phyloP scores from a whole-genome alignment of 2,329 filamentous ascomycete species.

The Claviceps digitariae region DNA sequence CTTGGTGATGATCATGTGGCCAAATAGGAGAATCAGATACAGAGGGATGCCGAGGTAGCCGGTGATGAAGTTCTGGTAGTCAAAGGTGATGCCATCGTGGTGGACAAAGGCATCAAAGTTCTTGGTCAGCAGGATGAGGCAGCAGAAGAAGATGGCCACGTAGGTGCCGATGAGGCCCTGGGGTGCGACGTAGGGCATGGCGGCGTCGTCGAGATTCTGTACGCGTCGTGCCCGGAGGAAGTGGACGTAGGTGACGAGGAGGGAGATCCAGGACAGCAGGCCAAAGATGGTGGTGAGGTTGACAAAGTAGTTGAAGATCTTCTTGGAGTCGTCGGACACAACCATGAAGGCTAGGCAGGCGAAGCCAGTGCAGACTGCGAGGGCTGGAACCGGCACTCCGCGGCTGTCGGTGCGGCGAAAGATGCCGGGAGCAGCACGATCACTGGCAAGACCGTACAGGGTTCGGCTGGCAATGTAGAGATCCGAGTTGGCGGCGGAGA shows the following conservation, averaged over 20 bases:
- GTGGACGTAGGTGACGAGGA: conserved; percentile 53
- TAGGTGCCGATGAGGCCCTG: conserved; percentile 59
- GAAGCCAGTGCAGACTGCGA: conserved; percentile 47
- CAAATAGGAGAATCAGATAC: conserved; percentile 55
- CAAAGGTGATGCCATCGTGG: conserved; percentile 40
- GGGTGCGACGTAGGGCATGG: conserved; percentile 53
- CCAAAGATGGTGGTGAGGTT: conserved; percentile 56
- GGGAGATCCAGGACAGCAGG: conserved; percentile 53
- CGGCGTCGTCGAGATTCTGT: conserved; percentile 40
- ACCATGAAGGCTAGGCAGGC: conserved; percentile 58
- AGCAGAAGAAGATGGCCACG: conserved; percentile 54
- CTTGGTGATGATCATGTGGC: conserved; percentile 47
- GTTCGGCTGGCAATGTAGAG: conserved; percentile 63
- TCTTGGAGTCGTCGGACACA: conserved; percentile 40
- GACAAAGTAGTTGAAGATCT: conserved; percentile 52
- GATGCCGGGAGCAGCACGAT: conserved; percentile 58
- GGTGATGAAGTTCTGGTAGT: conserved; percentile 66
- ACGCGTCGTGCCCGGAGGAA: conserved; percentile 50
- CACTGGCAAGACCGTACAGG: conserved; percentile 57
- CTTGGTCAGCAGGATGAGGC: conserved; percentile 66
- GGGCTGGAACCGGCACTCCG: conserved; percentile 56
- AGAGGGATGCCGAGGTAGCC: conserved; percentile 66
- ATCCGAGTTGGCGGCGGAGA: conserved; percentile 65
- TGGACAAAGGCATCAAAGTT: conserved; percentile 61
- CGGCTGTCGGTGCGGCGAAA: conserved; percentile 57